Evolutionary conservation across 2,329 filamentous ascomycete species (phyloP).

Genomic region (Aspergillus costaricaensis): DNA sequence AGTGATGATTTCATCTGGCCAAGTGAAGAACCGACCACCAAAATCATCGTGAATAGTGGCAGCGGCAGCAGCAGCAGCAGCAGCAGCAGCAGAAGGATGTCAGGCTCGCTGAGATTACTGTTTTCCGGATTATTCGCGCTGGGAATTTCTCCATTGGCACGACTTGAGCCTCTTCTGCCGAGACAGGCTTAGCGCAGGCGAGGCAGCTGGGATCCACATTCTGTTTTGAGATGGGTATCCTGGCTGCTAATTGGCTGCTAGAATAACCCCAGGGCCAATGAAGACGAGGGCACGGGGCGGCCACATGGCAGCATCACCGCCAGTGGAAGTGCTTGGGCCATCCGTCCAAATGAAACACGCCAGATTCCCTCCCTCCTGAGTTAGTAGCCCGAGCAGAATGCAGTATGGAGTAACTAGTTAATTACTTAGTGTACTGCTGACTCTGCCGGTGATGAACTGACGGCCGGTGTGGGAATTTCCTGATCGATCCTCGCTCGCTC

Average conservation of each 20-base stretch:
- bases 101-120: neutral
- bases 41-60: neutral
- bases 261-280: conserved; percentile 3
- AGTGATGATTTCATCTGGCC: conserved; percentile 1
- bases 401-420: too few species aligned
- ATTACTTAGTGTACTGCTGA: neutral
- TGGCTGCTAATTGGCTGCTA: neutral
- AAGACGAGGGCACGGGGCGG: conserved; percentile 5
- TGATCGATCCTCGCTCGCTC: too few species aligned
- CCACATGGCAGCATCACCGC: conserved; percentile 20
- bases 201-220: conserved; percentile 1
- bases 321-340: conserved; percentile 10
- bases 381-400: too few species aligned
- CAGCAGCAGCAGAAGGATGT: neutral
- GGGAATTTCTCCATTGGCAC: neutral
- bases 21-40: neutral
- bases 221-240: neutral
- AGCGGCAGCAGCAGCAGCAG: too few species aligned
- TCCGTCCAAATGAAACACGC: conserved; percentile 6
- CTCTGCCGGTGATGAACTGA: conserved; percentile 2
- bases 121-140: neutral
- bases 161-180: conserved; percentile 6
- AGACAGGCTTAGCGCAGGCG: neutral
- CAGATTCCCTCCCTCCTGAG: neutral
- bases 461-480: neutral